Conservation (phyloP, 306 rosid genomes). For the Hippophae tibetana region DNA sequence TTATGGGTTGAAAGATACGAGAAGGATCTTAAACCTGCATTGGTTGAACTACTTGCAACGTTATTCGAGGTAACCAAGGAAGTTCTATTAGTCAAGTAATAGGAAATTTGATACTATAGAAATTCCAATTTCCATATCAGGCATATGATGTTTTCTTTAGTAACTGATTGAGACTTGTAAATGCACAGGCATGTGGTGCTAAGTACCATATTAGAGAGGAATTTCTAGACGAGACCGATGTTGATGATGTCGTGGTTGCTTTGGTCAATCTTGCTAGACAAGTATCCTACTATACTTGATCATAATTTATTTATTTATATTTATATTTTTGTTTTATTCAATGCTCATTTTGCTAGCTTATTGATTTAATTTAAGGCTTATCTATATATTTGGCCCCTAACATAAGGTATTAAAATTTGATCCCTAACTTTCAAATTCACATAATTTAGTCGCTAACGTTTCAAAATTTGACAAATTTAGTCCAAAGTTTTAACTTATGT, state of each 20-base stretch:
- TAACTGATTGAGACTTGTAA: constrained; percentile 19
- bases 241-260: constrained; percentile 89
- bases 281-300: constrained; percentile 33
- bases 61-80: constrained; percentile 58
- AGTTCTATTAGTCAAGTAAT: constrained; percentile 11
- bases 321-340: not conserved
- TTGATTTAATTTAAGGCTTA: not conserved
- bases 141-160: constrained; percentile 3
- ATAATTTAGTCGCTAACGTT: too few relatives aligned
- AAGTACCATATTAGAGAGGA: constrained; percentile 60
- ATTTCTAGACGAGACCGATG: constrained; percentile 72
- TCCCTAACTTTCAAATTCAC: too few relatives aligned
- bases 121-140: constrained; percentile 10
- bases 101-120: not conserved
- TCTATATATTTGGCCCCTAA: not conserved
- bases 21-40: constrained; percentile 60
- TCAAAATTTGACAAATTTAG: too few relatives aligned
- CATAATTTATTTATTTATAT: constrained; percentile 12
- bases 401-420: too few relatives aligned
- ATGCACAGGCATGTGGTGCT: constrained; percentile 83
- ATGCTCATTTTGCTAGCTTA: not conserved
- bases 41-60: constrained; percentile 75
- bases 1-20: constrained; percentile 89
- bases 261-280: constrained; percentile 75
- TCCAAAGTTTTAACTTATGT: too few relatives aligned